Evolutionary conservation across 352 stramenopile species (phyloP).

Genomic region (Globisporangium cylindrosporum): DNA sequence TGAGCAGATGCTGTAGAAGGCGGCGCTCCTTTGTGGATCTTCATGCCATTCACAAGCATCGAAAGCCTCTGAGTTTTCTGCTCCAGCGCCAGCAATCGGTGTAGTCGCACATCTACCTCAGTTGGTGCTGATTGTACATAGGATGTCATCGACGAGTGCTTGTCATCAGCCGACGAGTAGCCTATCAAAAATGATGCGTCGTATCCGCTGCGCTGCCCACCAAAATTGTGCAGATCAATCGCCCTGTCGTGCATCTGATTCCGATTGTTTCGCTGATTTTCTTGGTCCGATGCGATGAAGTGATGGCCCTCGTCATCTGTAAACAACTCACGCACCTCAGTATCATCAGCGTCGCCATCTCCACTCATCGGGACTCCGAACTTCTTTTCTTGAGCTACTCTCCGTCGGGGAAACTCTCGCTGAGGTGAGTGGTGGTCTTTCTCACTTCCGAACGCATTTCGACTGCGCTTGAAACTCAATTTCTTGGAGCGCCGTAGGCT

Average conservation of each 20-base stretch:
- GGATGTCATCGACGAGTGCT: not conserved
- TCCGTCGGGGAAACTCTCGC: not conserved
- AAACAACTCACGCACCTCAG: not conserved
- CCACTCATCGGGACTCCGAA: not conserved
- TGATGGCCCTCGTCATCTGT: not conserved
- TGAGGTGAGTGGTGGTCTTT: not conserved
- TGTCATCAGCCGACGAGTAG: not conserved
- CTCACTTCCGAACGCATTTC: not conserved
- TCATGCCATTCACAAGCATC: slow-evolving; percentile 11
- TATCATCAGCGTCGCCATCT: not conserved
- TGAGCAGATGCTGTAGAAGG: not conserved
- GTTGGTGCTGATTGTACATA: not conserved
- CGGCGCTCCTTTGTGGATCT: not conserved
- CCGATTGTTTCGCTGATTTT: slow-evolving; percentile 7
- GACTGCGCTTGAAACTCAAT: slow-evolving; percentile 6
- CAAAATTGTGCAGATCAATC: not conserved
- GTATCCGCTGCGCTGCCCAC: not conserved
- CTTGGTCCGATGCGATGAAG: slow-evolving; percentile 11
- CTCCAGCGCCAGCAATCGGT: slow-evolving; percentile 14
- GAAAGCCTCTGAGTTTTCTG: slow-evolving; percentile 12
- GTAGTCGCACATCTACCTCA: slow-evolving; percentile 1
- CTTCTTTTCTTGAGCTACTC: not conserved
- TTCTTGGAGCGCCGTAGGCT: slow-evolving; percentile 16
- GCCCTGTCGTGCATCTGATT: not conserved
- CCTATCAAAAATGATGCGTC: slow-evolving; percentile 11